Evolutionary conservation across 257 asterid genomes (phyloP), one percentile per base, ranked within the genome.

Genomic region (Vinca minor): DNA sequence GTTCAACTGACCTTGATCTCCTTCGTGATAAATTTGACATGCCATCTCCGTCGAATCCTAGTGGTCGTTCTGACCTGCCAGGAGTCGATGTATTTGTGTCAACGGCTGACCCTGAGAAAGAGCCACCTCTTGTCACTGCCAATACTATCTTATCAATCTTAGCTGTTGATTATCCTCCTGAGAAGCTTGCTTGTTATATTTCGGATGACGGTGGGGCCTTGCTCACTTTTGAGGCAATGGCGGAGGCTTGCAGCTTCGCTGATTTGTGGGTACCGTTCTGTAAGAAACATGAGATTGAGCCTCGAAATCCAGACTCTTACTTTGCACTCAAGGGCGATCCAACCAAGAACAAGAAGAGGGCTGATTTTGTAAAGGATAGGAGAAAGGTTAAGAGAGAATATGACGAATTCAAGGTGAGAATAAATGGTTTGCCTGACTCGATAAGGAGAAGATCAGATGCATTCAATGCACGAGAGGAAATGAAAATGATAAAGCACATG

Each of bases 161-260:
- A 21, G 77, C 83, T 11, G 80, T 59, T 31, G 83, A 78, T 3
- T 78, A 74, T 62, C 83, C 83, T 1, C 78, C 74, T 13, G 83
- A 78, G 52, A 78, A 78, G 67, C 61, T 74, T 2, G 67, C 80
- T 26, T 74, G 80, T 41, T 78, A 74, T 20, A n/a, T 78, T 49
- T 78, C 83, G 4, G 83, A 78, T n/a, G 83, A 78, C 26, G 80
- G 80, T 0, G 83, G 83, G 20, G 78, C 83, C 8, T 74, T 78
- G 54, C 73, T 78, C 35, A 78, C 71, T n/a, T 78, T 78, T 12
- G 83, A 78, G 62, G 83, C 83, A 50, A 78, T 78, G 83, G 83
- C 80, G 0, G 83, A 78, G 56, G 78, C 83, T 8, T 75, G 73
- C n/a, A 71, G 80, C 64, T 78, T 78, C 21, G 80, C 83, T 0